Evolutionary conservation across 2,329 filamentous ascomycete genomes (phyloP).

Genomic region (Dothiorella sarmentorum): DNA sequence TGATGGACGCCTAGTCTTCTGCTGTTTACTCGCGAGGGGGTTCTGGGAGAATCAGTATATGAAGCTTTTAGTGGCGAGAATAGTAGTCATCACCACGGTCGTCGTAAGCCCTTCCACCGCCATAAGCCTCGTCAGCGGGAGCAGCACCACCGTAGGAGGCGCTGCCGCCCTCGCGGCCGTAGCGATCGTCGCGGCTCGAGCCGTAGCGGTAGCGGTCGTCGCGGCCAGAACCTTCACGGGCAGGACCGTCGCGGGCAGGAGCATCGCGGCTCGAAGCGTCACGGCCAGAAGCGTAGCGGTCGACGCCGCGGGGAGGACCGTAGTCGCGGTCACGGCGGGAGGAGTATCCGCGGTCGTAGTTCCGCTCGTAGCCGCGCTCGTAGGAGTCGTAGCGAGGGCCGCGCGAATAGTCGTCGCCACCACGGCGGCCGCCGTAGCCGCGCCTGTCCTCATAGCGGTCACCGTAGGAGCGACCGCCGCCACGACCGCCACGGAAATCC

Average conservation of each 20-base stretch:
- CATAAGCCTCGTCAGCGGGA: conserved; percentile 34
- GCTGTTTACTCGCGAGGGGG: conserved; percentile 26
- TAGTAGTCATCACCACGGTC: conserved; percentile 45
- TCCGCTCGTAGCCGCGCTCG: conserved; percentile 32
- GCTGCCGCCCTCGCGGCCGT: conserved; percentile 48
- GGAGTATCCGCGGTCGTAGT: conserved; percentile 42
- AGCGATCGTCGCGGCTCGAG: conserved; percentile 44
- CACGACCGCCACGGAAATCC: conserved; percentile 48
- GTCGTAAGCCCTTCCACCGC: conserved; percentile 39
- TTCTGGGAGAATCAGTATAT: conserved; percentile 27
- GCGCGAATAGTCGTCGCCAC: conserved; percentile 47
- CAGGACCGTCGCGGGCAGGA: conserved; percentile 35
- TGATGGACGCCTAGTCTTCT: conserved; percentile 8
- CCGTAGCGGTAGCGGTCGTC: conserved; percentile 49
- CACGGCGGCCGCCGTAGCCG: conserved; percentile 38
- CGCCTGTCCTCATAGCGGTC: conserved; percentile 45
- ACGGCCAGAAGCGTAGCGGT: conserved; percentile 35
- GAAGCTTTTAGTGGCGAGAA: conserved; percentile 36
- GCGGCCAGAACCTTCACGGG: conserved; percentile 38
- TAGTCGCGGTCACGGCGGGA: conserved; percentile 38
- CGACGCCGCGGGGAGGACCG: conserved; percentile 35
- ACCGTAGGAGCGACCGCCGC: conserved; percentile 41
- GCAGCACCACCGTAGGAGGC: conserved; percentile 34
- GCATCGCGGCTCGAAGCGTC: conserved; percentile 31
- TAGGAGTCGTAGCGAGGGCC: conserved; percentile 38